These are phyloP conservation scores for Sugiyamaella mastotermitis DNA, from an alignment of 805 yeast genomes.

Conservation along the genomic window DNA sequence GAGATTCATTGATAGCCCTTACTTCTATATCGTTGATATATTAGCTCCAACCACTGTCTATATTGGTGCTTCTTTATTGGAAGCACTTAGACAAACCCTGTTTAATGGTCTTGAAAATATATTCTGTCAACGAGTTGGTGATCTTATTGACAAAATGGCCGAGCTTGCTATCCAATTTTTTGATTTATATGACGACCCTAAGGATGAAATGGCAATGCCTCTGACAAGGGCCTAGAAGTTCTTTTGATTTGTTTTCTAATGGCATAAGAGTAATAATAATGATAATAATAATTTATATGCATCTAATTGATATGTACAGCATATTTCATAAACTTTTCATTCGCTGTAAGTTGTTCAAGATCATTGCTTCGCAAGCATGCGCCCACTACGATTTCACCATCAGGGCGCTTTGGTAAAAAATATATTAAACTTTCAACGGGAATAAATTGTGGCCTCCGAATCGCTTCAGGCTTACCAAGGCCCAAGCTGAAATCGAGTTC, in stretches of 20 bases:
- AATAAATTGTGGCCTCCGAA: constrained; percentile 12
- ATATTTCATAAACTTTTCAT: constrained; percentile 7
- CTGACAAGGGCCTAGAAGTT: too few relatives aligned
- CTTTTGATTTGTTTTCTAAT: too few relatives aligned
- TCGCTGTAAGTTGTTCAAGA: constrained; percentile 4
- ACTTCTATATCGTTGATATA: not conserved
- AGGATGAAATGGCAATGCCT: too few relatives aligned
- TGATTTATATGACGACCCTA: too few relatives aligned
- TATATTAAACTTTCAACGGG: constrained; percentile 15
- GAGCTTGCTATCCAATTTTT: too few relatives aligned
- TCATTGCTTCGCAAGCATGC: constrained; percentile 12
- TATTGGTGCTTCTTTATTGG: constrained; percentile 1
- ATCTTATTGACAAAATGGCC: too few relatives aligned
- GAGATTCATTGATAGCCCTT: not conserved
- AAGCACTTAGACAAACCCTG: constrained; percentile 1
- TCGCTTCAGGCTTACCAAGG: constrained; percentile 14
- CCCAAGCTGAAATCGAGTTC: constrained; percentile 13
- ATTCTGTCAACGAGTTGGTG: too few relatives aligned
- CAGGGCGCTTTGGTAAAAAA: constrained; percentile 13
- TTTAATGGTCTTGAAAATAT: too few relatives aligned
- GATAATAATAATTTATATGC: too few relatives aligned
- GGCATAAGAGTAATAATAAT: too few relatives aligned
- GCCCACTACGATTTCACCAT: constrained; percentile 11
- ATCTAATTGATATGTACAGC: constrained; percentile 5
- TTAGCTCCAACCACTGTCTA: constrained; percentile 3